Percentiles rank a stretch among this genome's conserved stretches.
phyloP scores from a whole-genome alignment of 768 basidiomycete species.

The Russula olivacea region DNA sequence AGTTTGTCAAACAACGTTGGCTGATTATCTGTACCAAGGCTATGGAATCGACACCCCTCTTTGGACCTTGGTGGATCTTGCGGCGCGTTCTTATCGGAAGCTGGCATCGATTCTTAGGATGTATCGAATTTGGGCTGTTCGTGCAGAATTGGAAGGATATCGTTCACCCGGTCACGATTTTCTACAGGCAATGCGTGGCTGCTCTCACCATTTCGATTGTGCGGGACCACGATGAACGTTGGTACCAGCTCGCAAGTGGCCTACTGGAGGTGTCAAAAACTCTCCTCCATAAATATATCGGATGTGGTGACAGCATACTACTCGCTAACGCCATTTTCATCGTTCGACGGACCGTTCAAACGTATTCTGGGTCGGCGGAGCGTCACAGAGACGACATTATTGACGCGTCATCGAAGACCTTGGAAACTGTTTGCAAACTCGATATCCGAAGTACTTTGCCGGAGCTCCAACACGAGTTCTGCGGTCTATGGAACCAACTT shows the following conservation, averaged over 20 bases:
- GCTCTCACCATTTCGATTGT: not conserved
- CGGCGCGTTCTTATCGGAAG: not conserved
- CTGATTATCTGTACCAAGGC: constrained; percentile 12
- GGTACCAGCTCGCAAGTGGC: not conserved
- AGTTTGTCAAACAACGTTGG: constrained; percentile 4
- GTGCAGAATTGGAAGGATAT: not conserved
- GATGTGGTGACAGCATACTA: constrained; percentile 1
- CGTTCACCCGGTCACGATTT: not conserved
- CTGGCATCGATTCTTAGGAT: constrained; percentile 5
- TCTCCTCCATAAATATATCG: not conserved
- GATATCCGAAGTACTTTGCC: not conserved
- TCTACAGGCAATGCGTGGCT: constrained; percentile 6
- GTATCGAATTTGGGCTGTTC: constrained; percentile 7
- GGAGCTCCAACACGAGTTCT: constrained; percentile 3
- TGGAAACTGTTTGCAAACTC: constrained; percentile 1
- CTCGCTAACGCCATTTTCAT: not conserved
- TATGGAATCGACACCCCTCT: not conserved
- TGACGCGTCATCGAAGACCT: not conserved
- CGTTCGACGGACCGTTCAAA: not conserved
- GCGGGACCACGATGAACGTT: constrained; percentile 6
- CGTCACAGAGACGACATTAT: not conserved
- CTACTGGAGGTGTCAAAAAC: not conserved
- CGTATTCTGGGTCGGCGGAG: not conserved
- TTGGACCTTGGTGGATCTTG: constrained; percentile 11
- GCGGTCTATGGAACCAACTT: constrained; percentile 2